A percentile compares a stretch with the other conserved stretches of the same genome.
Conservation (phyloP, 441 rosid species). For the Capsella rubella region DNA sequence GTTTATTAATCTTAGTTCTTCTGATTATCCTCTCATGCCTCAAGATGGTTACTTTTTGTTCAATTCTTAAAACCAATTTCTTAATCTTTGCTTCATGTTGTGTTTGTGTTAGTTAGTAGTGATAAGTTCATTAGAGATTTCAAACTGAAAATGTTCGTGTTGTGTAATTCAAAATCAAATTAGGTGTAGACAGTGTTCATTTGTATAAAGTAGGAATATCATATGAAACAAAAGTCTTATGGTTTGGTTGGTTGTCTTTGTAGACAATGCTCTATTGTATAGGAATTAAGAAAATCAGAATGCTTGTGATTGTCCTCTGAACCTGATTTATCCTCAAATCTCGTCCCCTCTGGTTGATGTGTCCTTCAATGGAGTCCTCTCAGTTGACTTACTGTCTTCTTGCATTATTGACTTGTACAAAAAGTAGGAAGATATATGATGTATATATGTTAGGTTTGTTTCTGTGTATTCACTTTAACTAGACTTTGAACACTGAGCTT, state of each 20-base stretch:
- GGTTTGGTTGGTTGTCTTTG: slow-evolving; percentile 9
- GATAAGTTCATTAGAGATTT: neutral
- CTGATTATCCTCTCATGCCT: slow-evolving; percentile 87
- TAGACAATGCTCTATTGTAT: neutral
- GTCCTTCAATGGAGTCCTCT: neutral
- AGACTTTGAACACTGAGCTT: slow-evolving; percentile 3
- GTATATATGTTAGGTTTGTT: slow-evolving; percentile 11
- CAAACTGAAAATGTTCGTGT: neutral
- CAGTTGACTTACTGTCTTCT: neutral
- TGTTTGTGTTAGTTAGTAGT: slow-evolving; percentile 9
- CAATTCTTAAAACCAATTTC: neutral
- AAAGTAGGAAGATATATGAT: neutral
- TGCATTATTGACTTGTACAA: neutral
- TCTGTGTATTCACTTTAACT: slow-evolving; percentile 21
- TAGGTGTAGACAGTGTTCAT: neutral
- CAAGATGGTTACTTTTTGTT: slow-evolving; percentile 71
- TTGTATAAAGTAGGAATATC: neutral
- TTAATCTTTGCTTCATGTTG: slow-evolving; percentile 1
- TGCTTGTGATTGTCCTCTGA: neutral
- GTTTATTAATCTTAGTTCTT: slow-evolving; percentile 82
- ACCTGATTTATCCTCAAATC: neutral
- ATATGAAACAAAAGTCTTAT: neutral
- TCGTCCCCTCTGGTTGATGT: neutral
- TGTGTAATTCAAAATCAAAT: neutral
- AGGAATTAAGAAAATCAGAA: neutral